Conservation (phyloP, 139 green algal species). For the Chlamydomonas incerta region DNA sequence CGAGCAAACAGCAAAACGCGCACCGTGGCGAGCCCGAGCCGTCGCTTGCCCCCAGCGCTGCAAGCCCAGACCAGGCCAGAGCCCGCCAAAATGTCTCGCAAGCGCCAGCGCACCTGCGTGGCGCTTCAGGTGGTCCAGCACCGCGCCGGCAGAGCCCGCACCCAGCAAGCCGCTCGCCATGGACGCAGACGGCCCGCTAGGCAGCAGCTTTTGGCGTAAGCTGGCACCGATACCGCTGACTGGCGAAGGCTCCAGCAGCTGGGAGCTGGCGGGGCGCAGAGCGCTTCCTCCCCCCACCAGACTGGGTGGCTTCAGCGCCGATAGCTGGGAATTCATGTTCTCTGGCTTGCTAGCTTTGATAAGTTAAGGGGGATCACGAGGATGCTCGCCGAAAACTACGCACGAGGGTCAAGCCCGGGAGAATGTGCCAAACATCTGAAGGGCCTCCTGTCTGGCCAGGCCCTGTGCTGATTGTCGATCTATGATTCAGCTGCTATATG, state of each 20-base stretch:
- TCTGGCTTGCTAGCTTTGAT: background rate
- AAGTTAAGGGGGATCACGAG: background rate
- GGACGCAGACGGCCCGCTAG: background rate
- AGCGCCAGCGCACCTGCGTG: background rate
- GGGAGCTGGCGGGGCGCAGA: too few species aligned
- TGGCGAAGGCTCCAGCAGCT: background rate
- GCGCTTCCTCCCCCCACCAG: too few species aligned
- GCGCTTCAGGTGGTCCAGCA: slow-evolving; percentile 26
- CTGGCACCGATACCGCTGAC: background rate
- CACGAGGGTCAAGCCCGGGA: too few species aligned
- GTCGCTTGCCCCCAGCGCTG: background rate
- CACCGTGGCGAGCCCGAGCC: too few species aligned
- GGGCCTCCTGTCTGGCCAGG: too few species aligned
- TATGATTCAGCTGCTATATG: too few species aligned
- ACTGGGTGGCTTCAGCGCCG: background rate
- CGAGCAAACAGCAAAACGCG: background rate
- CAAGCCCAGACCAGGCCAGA: too few species aligned
- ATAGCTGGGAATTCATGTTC: slow-evolving; percentile 1
- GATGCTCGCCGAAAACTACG: too few species aligned
- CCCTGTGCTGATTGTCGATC: too few species aligned
- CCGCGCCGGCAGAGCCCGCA: background rate
- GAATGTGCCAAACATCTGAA: too few species aligned
- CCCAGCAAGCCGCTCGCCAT: background rate
- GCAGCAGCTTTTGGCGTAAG: slow-evolving; percentile 13
- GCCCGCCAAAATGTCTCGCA: too few species aligned